These are phyloP conservation scores for Gossypium lobatum DNA, from an alignment of 441 rosid genomes.

Conservation along the genomic window DNA sequence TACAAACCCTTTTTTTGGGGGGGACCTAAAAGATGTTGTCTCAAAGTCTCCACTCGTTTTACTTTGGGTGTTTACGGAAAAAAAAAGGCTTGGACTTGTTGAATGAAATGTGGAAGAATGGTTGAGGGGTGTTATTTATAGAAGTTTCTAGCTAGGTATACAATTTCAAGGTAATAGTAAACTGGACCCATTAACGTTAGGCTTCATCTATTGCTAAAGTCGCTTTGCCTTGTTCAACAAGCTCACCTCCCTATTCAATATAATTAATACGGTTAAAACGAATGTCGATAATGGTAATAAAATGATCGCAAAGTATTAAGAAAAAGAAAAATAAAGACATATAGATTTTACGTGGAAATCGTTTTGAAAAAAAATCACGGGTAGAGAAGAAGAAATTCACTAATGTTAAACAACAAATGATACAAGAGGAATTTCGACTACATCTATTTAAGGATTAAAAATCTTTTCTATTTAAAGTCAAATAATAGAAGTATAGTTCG, in stretches of 20 bases:
- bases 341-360: no score
- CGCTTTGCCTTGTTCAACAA: not conserved
- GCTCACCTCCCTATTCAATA: not conserved
- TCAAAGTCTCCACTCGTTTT: not conserved
- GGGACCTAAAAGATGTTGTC: not conserved
- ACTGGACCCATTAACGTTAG: not conserved
- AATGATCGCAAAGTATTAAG: no score
- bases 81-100: not conserved
- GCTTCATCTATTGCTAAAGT: not conserved
- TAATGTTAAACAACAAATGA: accelerated
- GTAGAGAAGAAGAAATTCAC: no score
- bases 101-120: not conserved
- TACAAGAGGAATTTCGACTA: accelerated
- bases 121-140: not conserved
- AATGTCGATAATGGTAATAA: no score
- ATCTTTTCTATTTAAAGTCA: no score
- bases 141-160: not conserved
- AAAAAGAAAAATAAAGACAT: no score
- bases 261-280: no score
- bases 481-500: no score
- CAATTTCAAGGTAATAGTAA: no score
- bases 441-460: no score
- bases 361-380: no score
- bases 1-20: not conserved
- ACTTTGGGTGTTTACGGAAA: not conserved